A percentile compares a stretch with the other conserved stretches of the same genome.
phyloP scores from a whole-genome alignment of 2,329 filamentous ascomycete genomes.

The Trematosphaeria pertusa region DNA sequence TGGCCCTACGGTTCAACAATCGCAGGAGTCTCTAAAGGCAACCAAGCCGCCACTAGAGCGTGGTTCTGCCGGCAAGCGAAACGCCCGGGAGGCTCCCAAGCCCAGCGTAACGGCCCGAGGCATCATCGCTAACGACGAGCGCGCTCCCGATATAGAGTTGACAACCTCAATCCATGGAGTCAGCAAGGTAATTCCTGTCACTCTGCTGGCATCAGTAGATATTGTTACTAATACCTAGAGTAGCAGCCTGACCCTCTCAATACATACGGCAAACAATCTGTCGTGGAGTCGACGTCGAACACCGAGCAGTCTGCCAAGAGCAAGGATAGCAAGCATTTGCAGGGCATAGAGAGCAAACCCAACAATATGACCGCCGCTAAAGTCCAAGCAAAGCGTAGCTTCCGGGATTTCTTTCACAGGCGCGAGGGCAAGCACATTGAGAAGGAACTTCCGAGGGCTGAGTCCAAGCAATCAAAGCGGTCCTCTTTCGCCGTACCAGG shows the following conservation, averaged over 20 bases:
- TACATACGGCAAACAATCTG: no score
- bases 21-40: neutral
- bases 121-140: no score
- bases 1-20: neutral
- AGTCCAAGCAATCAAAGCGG: slow-evolving; percentile 19
- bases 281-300: neutral
- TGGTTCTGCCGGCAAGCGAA: neutral
- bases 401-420: slow-evolving; percentile 33
- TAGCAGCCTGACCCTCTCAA: no score
- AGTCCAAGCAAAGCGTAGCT: slow-evolving; percentile 30
- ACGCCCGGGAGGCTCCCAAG: no score
- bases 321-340: neutral
- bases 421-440: slow-evolving; percentile 13
- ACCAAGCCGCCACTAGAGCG: neutral
- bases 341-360: neutral
- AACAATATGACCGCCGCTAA: slow-evolving; percentile 3
- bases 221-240: no score
- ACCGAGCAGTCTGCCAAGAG: neutral
- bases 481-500: slow-evolving; percentile 21
- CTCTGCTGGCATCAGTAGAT: no score
- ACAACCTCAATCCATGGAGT: no score
- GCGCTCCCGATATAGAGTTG: no score
- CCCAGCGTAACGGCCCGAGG: no score
- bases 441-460: slow-evolving; percentile 5
- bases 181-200: no score